Conservation (phyloP, 164 flowering plant genomes). For the Umbellularia californica region DNA sequence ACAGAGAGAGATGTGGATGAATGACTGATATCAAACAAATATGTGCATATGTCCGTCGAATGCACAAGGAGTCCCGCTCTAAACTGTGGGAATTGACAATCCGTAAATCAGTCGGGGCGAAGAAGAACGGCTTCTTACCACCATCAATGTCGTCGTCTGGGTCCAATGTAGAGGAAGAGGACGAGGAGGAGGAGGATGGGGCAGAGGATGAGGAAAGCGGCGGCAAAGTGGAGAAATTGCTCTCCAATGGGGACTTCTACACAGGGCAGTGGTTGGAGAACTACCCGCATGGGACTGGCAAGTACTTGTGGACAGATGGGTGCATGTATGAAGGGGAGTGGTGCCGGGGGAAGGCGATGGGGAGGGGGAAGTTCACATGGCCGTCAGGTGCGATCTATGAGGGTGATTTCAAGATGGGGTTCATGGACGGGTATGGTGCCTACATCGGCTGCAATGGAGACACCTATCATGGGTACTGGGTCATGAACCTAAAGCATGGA, state of each 20-base stretch:
- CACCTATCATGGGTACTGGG: slow-evolving; percentile 73
- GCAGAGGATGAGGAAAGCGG: slow-evolving; percentile 44
- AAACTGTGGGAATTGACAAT: slow-evolving; percentile 11
- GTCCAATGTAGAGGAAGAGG: slow-evolving; percentile 10
- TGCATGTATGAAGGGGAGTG: slow-evolving; percentile 92
- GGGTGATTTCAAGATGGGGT: slow-evolving; percentile 75
- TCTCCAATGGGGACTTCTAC: slow-evolving; percentile 71
- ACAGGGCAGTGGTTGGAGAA: slow-evolving; percentile 65
- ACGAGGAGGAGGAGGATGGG: slow-evolving; percentile 35
- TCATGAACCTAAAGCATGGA: slow-evolving; percentile 72
- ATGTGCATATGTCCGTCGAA: background rate
- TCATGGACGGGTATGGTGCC: slow-evolving; percentile 82
- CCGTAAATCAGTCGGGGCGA: slow-evolving; percentile 3
- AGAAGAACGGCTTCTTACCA: background rate
- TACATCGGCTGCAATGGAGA: slow-evolving; percentile 58
- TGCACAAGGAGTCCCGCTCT: slow-evolving; percentile 9
- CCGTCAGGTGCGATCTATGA: slow-evolving; percentile 88
- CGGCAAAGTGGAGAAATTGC: slow-evolving; percentile 41
- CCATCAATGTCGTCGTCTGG: slow-evolving; percentile 7
- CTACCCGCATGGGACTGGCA: slow-evolving; percentile 72
- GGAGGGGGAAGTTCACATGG: slow-evolving; percentile 82
- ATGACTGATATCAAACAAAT: background rate
- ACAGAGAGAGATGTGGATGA: background rate
- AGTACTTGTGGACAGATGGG: slow-evolving; percentile 85
- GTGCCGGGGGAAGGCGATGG: slow-evolving; percentile 57